Evolutionary conservation across 352 stramenopile genomes (phyloP), one percentile per base, ranked within the genome.

Genomic region (Globisporangium mamillatum): DNA sequence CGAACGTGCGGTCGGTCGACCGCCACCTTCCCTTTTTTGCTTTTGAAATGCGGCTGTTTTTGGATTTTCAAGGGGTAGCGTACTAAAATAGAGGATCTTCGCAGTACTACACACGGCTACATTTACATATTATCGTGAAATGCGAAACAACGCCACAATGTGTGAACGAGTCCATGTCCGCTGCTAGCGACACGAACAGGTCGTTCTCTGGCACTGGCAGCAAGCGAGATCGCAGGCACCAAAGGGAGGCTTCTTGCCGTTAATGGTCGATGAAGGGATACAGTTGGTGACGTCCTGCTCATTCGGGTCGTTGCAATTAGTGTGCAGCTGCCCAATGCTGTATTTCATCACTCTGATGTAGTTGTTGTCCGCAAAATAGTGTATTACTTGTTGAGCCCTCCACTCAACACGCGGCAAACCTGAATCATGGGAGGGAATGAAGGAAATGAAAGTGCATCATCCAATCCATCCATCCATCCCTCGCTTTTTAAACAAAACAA

Each of bases 41-140:
- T 56, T 58, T 34, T 50, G 41, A 48, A 10, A 8, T 56, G 7
- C 32, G 32, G 32, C 29, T 27, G 20, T 56, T 56, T 56, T 56
- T 56, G 50, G 50, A 56, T 56, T 56, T 56, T 56, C 50, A 56
- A 48, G 41, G 38, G 41, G 41, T n/a, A 48, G 41, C 41, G 41
- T 48, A 48, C 41, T 48, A 48, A 48, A 48, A n/a, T 48, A 48
- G 16, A 48, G 41, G 16, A 14, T n/a, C 12, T 7, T 20, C 12
- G 41, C 41, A 4, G 41, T 48, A 48, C 20, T 48, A 12, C 12
- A 14, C 41, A 48, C 41, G 41, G 41, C 12, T 48, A 48, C 41
- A 48, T n/a, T n/a, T 46, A 18, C 32, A 38, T 38, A 38, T 38
- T 38, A 32, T 32, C 29, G 29, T 32, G 29, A 32, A 32, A 32